Conservation (phyloP, 2,329 filamentous ascomycete species). For the Rachicladosporium sp. region DNA sequence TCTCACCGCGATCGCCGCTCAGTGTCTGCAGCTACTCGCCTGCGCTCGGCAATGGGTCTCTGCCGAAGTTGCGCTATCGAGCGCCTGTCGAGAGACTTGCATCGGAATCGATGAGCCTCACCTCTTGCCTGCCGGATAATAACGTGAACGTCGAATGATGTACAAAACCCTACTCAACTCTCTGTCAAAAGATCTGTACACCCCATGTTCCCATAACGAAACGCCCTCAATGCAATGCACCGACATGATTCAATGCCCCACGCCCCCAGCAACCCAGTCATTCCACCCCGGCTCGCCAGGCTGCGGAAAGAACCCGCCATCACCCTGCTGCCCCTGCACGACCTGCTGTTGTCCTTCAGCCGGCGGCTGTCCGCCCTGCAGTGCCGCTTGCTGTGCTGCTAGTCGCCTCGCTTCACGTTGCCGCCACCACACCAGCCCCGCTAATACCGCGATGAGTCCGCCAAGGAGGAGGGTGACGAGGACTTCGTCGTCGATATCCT, state of each 20-base stretch:
- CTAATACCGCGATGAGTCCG: conserved; percentile 59
- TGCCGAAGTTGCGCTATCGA: too few relatives aligned
- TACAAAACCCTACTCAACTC: too few relatives aligned
- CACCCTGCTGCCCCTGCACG: conserved; percentile 35
- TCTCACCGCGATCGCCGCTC: too few relatives aligned
- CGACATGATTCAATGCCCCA: conserved; percentile 40
- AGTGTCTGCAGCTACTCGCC: too few relatives aligned
- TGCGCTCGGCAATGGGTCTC: too few relatives aligned
- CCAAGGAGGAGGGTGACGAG: conserved; percentile 79
- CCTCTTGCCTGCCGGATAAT: too few relatives aligned
- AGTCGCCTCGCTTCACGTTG: conserved; percentile 44
- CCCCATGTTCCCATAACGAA: not conserved
- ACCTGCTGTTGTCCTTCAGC: conserved; percentile 22
- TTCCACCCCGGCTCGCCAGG: conserved; percentile 55
- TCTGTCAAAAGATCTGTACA: too few relatives aligned
- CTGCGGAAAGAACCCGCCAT: conserved; percentile 50
- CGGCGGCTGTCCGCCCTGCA: conserved; percentile 21
- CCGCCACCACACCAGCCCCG: conserved; percentile 70
- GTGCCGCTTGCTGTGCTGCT: conserved; percentile 22
- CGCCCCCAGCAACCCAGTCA: conserved; percentile 55
- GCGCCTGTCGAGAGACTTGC: too few relatives aligned
- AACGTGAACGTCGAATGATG: too few relatives aligned
- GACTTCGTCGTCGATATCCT: conserved; percentile 57
- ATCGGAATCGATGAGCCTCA: too few relatives aligned
- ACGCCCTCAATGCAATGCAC: too few relatives aligned